phyloP scores from a whole-genome alignment of 768 basidiomycete species.

The Pleurotus salmoneostramineus region DNA sequence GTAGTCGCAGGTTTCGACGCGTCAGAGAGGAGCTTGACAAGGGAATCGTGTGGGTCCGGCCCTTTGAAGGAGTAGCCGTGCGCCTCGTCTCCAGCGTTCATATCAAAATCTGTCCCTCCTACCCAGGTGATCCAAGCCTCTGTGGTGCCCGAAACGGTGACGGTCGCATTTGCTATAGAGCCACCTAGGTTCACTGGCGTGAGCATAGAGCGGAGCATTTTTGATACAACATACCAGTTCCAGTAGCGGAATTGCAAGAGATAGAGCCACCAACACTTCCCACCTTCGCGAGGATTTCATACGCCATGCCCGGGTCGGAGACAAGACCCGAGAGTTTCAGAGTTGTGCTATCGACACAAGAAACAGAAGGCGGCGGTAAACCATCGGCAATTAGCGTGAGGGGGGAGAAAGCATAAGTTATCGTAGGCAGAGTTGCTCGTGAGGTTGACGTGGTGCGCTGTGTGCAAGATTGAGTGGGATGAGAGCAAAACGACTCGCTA shows the following conservation, averaged over 20 bases:
- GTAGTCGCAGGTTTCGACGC: constrained; percentile 28
- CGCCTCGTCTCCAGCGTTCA: constrained; percentile 53
- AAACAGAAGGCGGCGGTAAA: constrained; percentile 54
- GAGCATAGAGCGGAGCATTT: background rate
- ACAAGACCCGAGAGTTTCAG: constrained; percentile 51
- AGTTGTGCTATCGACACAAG: constrained; percentile 52
- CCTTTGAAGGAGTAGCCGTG: constrained; percentile 62
- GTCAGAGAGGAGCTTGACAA: constrained; percentile 34
- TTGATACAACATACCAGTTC: background rate
- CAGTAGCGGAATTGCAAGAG: constrained; percentile 23
- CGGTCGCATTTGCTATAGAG: constrained; percentile 33
- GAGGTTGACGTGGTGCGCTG: constrained; percentile 35
- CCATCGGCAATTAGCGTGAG: constrained; percentile 31
- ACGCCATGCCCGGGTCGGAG: constrained; percentile 59
- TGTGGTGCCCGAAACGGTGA: constrained; percentile 33
- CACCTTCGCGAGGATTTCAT: constrained; percentile 58
- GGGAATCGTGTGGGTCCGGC: constrained; percentile 48
- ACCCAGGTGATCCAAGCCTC: constrained; percentile 71
- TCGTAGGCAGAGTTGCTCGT: constrained; percentile 26
- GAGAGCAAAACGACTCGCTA: constrained; percentile 63
- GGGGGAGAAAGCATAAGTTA: constrained; percentile 47
- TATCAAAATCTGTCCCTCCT: constrained; percentile 69
- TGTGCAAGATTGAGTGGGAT: constrained; percentile 57
- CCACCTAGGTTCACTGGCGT: constrained; percentile 6
- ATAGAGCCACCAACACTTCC: constrained; percentile 25